phyloP scores from a whole-genome alignment of 352 stramenopile genomes.

The Phytophthora quininea region DNA sequence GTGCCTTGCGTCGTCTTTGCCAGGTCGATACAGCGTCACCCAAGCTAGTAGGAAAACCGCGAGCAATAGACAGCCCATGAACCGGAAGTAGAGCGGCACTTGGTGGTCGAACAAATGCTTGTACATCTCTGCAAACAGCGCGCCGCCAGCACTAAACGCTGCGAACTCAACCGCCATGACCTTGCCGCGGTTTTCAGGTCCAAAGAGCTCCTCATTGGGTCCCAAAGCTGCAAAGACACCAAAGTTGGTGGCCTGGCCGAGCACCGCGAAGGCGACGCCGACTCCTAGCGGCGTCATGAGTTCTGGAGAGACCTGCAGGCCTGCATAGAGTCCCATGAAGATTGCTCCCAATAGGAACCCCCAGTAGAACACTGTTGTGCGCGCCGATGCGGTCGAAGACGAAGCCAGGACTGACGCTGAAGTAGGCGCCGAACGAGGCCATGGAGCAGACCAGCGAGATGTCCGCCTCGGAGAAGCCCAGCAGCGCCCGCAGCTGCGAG shows the following conservation, averaged over 20 bases:
- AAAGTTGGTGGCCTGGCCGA: constrained; percentile 73
- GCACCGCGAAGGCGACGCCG: constrained; percentile 56
- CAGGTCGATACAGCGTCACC: constrained; percentile 52
- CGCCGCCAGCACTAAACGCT: constrained; percentile 70
- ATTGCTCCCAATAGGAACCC: constrained; percentile 45
- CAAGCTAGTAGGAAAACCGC: constrained; percentile 59
- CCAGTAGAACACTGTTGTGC: constrained; percentile 60
- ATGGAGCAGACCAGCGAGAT: constrained; percentile 84
- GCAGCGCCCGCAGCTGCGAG: constrained; percentile 56
- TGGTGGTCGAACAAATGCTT: constrained; percentile 59
- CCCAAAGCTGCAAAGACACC: constrained; percentile 74
- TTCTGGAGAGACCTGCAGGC: constrained; percentile 34
- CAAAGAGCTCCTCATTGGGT: constrained; percentile 77
- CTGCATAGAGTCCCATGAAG: constrained; percentile 51
- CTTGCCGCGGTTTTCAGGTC: constrained; percentile 66
- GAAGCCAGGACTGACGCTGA: constrained; percentile 67
- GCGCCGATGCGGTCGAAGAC: constrained; percentile 74
- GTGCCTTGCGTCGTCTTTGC: constrained; percentile 10
- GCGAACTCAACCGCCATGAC: constrained; percentile 73
- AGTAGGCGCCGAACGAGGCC: constrained; percentile 81
- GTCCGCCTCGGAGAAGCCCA: constrained; percentile 71
- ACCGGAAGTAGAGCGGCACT: constrained; percentile 65
- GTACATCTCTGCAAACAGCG: constrained; percentile 75
- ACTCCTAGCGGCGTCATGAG: constrained; percentile 57
- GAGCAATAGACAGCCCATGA: constrained; percentile 67